Percentiles rank a stretch among this genome's conserved stretches.
Conservation (phyloP, 2,329 filamentous ascomycete species). For the Trichophyton benhamiae region DNA sequence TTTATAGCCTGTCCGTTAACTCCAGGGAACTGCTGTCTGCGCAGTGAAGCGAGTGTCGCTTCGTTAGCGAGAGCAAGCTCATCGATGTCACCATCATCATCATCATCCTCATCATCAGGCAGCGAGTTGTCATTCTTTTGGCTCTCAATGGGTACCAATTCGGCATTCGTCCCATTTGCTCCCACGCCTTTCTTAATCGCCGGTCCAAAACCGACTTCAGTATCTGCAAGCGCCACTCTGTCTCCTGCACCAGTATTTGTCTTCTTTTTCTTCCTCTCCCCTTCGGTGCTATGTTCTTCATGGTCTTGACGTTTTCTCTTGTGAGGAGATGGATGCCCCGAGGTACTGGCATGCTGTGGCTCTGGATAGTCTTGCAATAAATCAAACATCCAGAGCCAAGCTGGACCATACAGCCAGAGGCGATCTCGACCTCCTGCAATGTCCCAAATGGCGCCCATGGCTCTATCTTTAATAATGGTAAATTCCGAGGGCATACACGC, state of each 20-base stretch:
- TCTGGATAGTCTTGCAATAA: slow-evolving; percentile 53
- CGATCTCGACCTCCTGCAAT: slow-evolving; percentile 45
- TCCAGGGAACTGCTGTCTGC: neutral
- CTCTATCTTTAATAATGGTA: slow-evolving; percentile 60
- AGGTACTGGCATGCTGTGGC: slow-evolving; percentile 14
- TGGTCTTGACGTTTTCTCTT: slow-evolving; percentile 31
- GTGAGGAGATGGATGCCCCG: slow-evolving; percentile 10
- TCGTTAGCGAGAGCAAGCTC: slow-evolving; percentile 13
- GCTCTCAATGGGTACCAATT: slow-evolving; percentile 25
- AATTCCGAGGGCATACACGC: slow-evolving; percentile 62
- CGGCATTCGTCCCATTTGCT: slow-evolving; percentile 24
- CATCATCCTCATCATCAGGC: slow-evolving; percentile 12
- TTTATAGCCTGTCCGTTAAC: neutral
- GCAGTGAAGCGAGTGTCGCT: slow-evolving; percentile 7
- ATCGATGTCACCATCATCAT: slow-evolving; percentile 6
- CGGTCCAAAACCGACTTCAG: slow-evolving; percentile 32
- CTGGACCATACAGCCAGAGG: slow-evolving; percentile 76
- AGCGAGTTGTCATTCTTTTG: slow-evolving; percentile 8
- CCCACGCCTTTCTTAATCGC: slow-evolving; percentile 39
- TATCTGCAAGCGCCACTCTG: slow-evolving; percentile 35
- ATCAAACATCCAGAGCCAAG: slow-evolving; percentile 89
- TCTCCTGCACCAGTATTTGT: slow-evolving; percentile 46
- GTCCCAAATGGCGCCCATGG: slow-evolving; percentile 79
- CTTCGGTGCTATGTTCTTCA: slow-evolving; percentile 7
- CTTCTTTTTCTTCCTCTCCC: slow-evolving; percentile 34